Percentiles rank a stretch among this genome's conserved stretches.
Evolutionary conservation across 2,329 filamentous ascomycete genomes (phyloP).

Genomic region (Cladosporium halotolerans): DNA sequence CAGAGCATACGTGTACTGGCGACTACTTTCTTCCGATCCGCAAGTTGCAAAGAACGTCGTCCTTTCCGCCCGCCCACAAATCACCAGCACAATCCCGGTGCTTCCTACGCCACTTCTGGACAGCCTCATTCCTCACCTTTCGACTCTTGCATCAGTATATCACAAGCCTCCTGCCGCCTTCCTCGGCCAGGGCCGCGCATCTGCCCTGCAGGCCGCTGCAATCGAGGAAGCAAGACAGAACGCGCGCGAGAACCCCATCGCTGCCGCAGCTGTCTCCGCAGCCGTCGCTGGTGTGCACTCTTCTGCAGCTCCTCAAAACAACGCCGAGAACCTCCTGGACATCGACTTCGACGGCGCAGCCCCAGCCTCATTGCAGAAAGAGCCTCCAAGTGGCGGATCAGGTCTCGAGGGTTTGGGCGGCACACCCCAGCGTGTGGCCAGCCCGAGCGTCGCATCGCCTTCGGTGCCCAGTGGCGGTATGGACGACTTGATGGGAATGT

Average conservation of each 20-base stretch:
- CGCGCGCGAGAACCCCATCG: conserved; percentile 87
- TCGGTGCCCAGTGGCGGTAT: conserved; percentile 50
- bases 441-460: conserved; percentile 48
- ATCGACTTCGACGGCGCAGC: conserved; percentile 93
- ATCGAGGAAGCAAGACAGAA: conserved; percentile 95
- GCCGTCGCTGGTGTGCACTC: conserved; percentile 44
- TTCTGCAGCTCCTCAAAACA: conserved; percentile 53
- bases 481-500: conserved; percentile 74
- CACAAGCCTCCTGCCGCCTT: conserved; percentile 99
- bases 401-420: conserved; percentile 51
- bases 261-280: conserved; percentile 69
- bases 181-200: conserved; percentile 88
- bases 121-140: conserved; percentile 83
- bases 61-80: conserved; percentile 88
- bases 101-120: conserved; percentile 79
- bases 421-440: conserved; percentile 64
- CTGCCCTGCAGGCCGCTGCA: conserved; percentile 87
- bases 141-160: conserved; percentile 92
- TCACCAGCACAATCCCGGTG: conserved; percentile 87
- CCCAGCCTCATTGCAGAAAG: conserved; percentile 74
- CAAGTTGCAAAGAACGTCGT: conserved; percentile 89
- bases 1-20: conserved; percentile 97
- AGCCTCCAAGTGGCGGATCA: conserved; percentile 45
- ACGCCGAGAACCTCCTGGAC: conserved; percentile 90
- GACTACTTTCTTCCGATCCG: conserved; percentile 84